Percentiles rank a stretch among this genome's conserved stretches.
phyloP scores from a whole-genome alignment of 176 grass and related monocot genomes.

The Avena insularis region DNA sequence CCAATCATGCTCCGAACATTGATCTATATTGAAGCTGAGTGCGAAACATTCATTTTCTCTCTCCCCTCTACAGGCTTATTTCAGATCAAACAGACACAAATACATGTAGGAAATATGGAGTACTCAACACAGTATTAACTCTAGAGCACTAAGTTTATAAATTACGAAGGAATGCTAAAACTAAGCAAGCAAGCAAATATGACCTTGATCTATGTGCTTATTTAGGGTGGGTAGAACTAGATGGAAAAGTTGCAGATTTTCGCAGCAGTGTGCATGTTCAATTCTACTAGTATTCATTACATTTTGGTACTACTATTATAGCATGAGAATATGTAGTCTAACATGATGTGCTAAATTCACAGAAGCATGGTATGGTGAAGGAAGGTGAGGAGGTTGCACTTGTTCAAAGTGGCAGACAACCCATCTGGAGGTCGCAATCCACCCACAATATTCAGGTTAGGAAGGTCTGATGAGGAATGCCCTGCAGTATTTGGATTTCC shows the following conservation, averaged over 20 bases:
- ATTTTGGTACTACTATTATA: neutral
- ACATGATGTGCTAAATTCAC: constrained; percentile 45
- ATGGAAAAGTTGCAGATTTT: constrained; percentile 6
- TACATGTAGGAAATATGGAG: constrained; percentile 5
- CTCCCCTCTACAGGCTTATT: neutral
- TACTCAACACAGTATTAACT: constrained; percentile 2
- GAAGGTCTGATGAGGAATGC: constrained; percentile 53
- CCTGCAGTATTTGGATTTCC: neutral
- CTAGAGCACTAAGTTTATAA: neutral
- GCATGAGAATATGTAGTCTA: neutral
- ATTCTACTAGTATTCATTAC: neutral
- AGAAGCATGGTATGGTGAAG: constrained; percentile 96
- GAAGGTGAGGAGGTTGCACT: constrained; percentile 93
- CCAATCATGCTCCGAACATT: neutral
- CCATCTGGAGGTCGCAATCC: constrained; percentile 98
- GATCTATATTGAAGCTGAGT: neutral
- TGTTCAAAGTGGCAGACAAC: constrained; percentile 84
- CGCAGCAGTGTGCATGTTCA: neutral
- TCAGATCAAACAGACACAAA: constrained; percentile 10
- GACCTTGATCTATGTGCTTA: constrained; percentile 20
- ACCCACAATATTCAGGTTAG: constrained; percentile 97
- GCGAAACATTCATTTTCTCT: neutral
- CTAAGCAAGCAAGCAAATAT: constrained; percentile 4
- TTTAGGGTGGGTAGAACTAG: neutral
- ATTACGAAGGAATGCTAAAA: constrained; percentile 13